Base-by-base conservation (phyloP, 2,329 filamentous ascomycete genomes). In the Byssothecium circinans region DNA sequence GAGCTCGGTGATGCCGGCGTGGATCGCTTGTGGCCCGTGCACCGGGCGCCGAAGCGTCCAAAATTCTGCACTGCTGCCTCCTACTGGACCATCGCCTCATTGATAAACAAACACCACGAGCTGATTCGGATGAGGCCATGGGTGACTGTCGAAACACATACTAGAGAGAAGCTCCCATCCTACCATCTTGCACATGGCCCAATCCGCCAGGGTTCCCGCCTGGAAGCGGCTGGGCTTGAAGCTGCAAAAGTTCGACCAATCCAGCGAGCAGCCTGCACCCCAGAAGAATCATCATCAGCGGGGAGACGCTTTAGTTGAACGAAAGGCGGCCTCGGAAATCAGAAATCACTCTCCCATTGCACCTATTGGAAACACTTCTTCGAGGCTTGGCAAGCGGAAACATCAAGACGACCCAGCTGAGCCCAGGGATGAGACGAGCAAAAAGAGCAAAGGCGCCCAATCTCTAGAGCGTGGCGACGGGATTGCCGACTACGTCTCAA, bases 201-300 rank as follows among this genome's bases (percentile, higher is more conserved):
- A 56, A 50, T 39, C 51, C 36, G 52, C 41, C 41, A 57, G 56
- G 46, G 52, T 70, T 42, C 81, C 82, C 25, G 81, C 82, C 50
- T 85, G 81, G 81, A 83, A 83, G 64, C 74, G 78, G 61, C 69
- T 84, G 45, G 81, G 81, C 29, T 71, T 84, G 51, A 83, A 83
- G 70, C 71, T 82, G 57, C 85, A 83, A 65, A 77, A 76, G 61
- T 74, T 76, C 37, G 74, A 76, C 45, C 61, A 65, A 58, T 55
- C 64, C 58, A 58, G 57, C 60, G 60, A 60, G 58, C 56, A 56
- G 12, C 49, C 52, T 48, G 38, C 45, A 38, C 51, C 54, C 40
- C 45, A 60, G 10, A 37, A 39, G 32, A 34, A 23, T 41, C 42
- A 55, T 33, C 35, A 40, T 7, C 49, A 58, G 40, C 38, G 23